Evolutionary conservation across 495 filamentous ascomycete species (phyloP), one percentile per base, ranked within the genome.

Genomic region (Talaromyces trachyspermus): DNA sequence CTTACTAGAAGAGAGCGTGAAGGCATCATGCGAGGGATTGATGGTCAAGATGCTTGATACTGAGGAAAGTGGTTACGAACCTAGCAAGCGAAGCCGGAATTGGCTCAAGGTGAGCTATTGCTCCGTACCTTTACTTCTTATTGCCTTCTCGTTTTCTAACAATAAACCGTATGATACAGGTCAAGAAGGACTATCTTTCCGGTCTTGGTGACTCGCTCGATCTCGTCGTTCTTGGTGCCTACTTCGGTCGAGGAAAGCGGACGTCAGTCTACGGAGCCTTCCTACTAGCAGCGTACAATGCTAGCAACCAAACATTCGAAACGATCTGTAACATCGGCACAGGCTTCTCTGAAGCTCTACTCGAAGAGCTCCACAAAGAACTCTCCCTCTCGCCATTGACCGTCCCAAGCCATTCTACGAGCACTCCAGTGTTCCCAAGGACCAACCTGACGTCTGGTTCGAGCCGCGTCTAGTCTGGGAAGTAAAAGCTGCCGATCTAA

Each of bases 1-100:
- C 17, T 82, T 98, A 55, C 78, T 98, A 7, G 92, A 98, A 49
- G 90, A 96, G 17, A 86, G 80, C 54, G 85, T 97, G 49, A 95
- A 95, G 65, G 86, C 89, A 7, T 89, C 86, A 0, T 98, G 92
- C 56, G 92, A 98, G 69, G 92, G 92, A 4, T 68, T 98, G 26
- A 98, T 98, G 92, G 92, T 98, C 9, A 98, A 98, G 68, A 98
- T 97, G 91, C 68, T 98, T 43, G 89, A 96, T 57, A 95, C 91
- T 2, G 65, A 76, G 0, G 89, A 95, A 61, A 91, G 85, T 57
- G 85, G 85, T 50, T 98, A 98, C 54, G 89, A 97, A 70, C 92
- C 92, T 3, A 89, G 84, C 62, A 95, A 94, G 63, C 83, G 92
- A 38, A 90, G 85, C 72, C 86, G 89, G 20, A 98, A 98, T 55